Evolutionary conservation across 164 flowering plant genomes (phyloP).

Genomic region (Euptelea pleiosperma): DNA sequence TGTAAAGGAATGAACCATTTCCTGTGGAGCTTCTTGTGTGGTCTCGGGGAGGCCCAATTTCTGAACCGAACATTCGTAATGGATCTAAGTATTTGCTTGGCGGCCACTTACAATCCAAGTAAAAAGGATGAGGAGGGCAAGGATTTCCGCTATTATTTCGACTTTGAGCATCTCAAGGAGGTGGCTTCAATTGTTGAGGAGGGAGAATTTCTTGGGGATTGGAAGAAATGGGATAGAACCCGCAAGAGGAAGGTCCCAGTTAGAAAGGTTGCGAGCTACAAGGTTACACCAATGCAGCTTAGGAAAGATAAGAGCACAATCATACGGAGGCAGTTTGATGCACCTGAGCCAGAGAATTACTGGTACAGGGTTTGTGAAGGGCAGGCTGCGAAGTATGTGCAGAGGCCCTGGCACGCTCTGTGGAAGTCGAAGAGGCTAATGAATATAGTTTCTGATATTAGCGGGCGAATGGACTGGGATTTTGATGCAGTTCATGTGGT

Average conservation of each 20-base stretch:
- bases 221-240: conserved; percentile 69
- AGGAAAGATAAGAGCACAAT: conserved; percentile 70
- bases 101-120: conserved; percentile 50
- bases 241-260: conserved; percentile 61
- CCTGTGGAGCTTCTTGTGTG: conserved; percentile 93
- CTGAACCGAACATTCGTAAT: conserved; percentile 87
- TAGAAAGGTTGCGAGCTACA: conserved; percentile 62
- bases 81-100: conserved; percentile 81
- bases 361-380: conserved; percentile 99
- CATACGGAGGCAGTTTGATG: conserved; percentile 88
- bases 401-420: conserved; percentile 90
- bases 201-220: conserved; percentile 61
- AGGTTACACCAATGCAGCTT: conserved; percentile 87
- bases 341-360: conserved; percentile 89
- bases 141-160: conserved; percentile 87
- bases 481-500: conserved; percentile 95
- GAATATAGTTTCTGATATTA: conserved; percentile 89
- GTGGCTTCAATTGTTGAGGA: conserved; percentile 73
- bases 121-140: conserved; percentile 83
- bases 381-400: conserved; percentile 66
- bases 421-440: conserved; percentile 97
- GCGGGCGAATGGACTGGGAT: conserved; percentile 95
- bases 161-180: conserved; percentile 93
- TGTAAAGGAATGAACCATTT: conserved; percentile 95
- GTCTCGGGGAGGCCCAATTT: conserved; percentile 88